Conservation (phyloP, 2,329 filamentous ascomycete genomes). For the Pseudophaeomoniella oleicola region DNA sequence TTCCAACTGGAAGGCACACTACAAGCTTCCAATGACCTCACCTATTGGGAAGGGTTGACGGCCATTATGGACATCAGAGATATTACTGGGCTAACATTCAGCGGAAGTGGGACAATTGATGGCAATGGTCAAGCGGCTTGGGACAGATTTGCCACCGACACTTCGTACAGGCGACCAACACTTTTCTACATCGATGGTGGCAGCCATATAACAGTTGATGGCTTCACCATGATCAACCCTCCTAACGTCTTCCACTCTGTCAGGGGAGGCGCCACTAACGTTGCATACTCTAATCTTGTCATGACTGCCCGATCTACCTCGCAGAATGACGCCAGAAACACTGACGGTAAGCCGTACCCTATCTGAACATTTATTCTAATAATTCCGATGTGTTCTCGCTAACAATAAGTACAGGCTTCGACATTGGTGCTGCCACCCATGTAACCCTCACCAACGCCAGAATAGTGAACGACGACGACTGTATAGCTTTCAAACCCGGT, state of each 20-base stretch:
- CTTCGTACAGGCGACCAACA: slow-evolving; percentile 24
- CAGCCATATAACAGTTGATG: slow-evolving; percentile 22
- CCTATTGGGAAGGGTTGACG: slow-evolving; percentile 26
- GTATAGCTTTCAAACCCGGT: slow-evolving; percentile 30
- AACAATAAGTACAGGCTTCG: too few relatives aligned
- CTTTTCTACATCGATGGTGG: slow-evolving; percentile 25
- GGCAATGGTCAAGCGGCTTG: slow-evolving; percentile 31
- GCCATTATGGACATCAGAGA: slow-evolving; percentile 25
- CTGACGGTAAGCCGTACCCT: too few relatives aligned
- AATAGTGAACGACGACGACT: slow-evolving; percentile 30
- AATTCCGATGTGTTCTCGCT: too few relatives aligned
- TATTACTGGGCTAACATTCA: slow-evolving; percentile 25
- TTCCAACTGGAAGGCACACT: slow-evolving; percentile 32
- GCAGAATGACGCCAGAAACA: slow-evolving; percentile 24
- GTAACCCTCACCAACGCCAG: slow-evolving; percentile 22
- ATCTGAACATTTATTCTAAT: too few relatives aligned
- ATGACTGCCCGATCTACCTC: slow-evolving; percentile 26
- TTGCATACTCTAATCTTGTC: slow-evolving; percentile 22
- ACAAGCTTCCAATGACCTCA: slow-evolving; percentile 22
- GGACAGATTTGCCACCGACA: slow-evolving; percentile 25
- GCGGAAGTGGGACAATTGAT: slow-evolving; percentile 28
- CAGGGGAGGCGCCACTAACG: slow-evolving; percentile 20
- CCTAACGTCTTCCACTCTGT: slow-evolving; percentile 31
- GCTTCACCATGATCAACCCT: slow-evolving; percentile 25
- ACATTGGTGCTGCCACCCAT: slow-evolving; percentile 22